Percentiles rank a stretch among this genome's conserved stretches.
These are phyloP conservation scores for Aspergillus panamensis DNA, from an alignment of 495 filamentous ascomycete species.

Conservation along the genomic window DNA sequence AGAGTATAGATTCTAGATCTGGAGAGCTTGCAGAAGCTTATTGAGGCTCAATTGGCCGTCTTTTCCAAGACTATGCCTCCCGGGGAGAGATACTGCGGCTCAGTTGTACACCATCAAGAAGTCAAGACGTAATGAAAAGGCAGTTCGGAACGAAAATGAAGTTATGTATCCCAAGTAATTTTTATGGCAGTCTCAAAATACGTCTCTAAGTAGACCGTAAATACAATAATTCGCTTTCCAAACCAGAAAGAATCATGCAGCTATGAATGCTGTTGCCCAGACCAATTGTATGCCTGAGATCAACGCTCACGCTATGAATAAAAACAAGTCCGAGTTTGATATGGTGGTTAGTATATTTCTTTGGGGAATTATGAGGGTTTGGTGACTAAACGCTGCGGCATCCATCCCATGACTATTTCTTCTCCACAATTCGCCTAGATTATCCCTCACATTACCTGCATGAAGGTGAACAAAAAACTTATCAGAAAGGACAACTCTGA, in stretches of 20 bases:
- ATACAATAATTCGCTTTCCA: neutral
- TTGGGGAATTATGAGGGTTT: neutral
- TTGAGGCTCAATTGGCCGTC: too few species aligned
- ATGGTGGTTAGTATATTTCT: neutral
- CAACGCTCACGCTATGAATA: neutral
- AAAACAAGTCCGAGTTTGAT: neutral
- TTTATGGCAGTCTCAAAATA: neutral
- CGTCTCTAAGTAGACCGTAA: neutral
- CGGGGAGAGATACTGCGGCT: too few species aligned
- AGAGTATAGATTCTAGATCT: too few species aligned
- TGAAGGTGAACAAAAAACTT: neutral
- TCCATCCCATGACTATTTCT: too few species aligned
- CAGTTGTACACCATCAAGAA: too few species aligned
- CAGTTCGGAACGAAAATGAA: too few species aligned
- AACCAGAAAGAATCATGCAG: neutral
- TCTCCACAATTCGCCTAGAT: neutral
- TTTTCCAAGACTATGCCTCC: too few species aligned
- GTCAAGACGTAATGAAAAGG: too few species aligned
- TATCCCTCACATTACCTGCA: constrained; percentile 15
- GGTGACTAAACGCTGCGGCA: neutral
- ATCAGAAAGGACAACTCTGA: neutral
- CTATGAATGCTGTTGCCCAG: neutral
- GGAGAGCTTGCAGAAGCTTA: too few species aligned
- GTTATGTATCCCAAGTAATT: too few species aligned
- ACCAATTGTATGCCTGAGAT: neutral